Percentiles rank a stretch among this genome's conserved stretches.
phyloP scores from a whole-genome alignment of 2,329 filamentous ascomycete genomes.

The Piedraia hortae region DNA sequence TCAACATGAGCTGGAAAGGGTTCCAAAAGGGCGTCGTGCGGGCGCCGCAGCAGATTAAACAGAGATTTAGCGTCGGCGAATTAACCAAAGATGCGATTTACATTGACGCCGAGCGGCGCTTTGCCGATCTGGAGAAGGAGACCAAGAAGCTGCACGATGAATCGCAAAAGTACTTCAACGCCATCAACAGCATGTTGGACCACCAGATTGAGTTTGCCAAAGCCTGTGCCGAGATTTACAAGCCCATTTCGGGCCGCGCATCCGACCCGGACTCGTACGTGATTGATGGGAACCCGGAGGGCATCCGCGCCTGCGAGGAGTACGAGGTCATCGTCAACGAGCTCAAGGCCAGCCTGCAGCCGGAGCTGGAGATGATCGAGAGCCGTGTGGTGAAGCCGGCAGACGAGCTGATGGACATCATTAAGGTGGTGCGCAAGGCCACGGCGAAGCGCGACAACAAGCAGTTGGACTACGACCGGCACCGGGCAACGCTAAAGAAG shows the following conservation, averaged over 20 bases:
- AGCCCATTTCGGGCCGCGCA: slow-evolving; percentile 83
- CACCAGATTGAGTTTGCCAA: slow-evolving; percentile 98
- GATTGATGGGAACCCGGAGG: slow-evolving; percentile 67
- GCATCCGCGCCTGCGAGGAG: slow-evolving; percentile 84
- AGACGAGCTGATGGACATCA: slow-evolving; percentile 75
- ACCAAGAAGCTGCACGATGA: slow-evolving; percentile 95
- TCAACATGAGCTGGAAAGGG: slow-evolving; percentile 81
- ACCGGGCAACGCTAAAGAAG: slow-evolving; percentile 63
- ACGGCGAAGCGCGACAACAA: slow-evolving; percentile 85
- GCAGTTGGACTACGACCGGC: slow-evolving; percentile 84
- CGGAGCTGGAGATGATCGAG: slow-evolving; percentile 96
- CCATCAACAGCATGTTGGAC: slow-evolving; percentile 90
- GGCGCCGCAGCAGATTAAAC: slow-evolving; percentile 74
- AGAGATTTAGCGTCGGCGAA: slow-evolving; percentile 85
- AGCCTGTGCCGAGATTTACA: slow-evolving; percentile 88
- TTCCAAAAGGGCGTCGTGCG: slow-evolving; percentile 72
- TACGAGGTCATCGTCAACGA: slow-evolving; percentile 81
- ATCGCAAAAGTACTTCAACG: slow-evolving; percentile 87
- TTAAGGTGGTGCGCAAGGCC: slow-evolving; percentile 83
- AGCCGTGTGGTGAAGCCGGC: slow-evolving; percentile 70
- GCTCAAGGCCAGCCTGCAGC: slow-evolving; percentile 60
- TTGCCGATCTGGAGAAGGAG: slow-evolving; percentile 78
- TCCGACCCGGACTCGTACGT: slow-evolving; percentile 71
- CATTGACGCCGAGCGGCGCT: slow-evolving; percentile 76
- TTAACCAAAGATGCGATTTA: slow-evolving; percentile 88